Evolutionary conservation across 441 rosid genomes (phyloP), one percentile per base, ranked within the genome.

Genomic region (Viola pubescens): DNA sequence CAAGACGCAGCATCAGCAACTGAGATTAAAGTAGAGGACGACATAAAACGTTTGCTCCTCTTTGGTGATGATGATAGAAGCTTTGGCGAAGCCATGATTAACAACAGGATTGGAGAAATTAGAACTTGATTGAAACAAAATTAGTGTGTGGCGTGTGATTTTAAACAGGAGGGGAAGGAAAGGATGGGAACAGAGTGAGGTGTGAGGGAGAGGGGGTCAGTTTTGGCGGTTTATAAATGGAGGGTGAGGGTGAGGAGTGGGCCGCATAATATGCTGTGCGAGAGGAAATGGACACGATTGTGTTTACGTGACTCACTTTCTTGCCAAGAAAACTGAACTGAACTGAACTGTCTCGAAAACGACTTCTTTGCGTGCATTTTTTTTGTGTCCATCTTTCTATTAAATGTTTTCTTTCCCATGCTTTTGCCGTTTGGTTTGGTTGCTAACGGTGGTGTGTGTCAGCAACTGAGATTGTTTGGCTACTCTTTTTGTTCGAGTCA

Each of bases 1-100:
- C 78, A 72, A 0, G 82, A 62, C 48, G 70, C 76, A 2, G 67
- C 76, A 41, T 78, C 78, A 0, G 77, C 88, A 14, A 67, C n/a
- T 19, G 66, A 60, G 37, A 51, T 19, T 0, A 60, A 43, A 13
- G 39, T 26, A 26, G 34, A 26, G 34, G 34, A 26, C 34, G 34
- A 26, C 34, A 26, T 26, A 48, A 2, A 8, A 3, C 5, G n/a
- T 11, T 16, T 37, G 56, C 34, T 58, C 34, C 34, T 58, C 50
- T 13, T 61, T 12, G 19, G 19, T 16, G 19, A 16, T 16, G 19
- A 16, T 16, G 69, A 37, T 40, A 56, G 47, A 8, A 62, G 62
- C 19, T 4, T 10, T 54, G 38, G n/a, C 44, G 0, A 8, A 38
- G 68, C 72, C 76, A 72, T 59, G 65, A n/a, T 9, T 43, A 3